A percentile compares a stretch with the other conserved stretches of the same genome.
These are phyloP conservation scores for Urtica urens DNA, from an alignment of 306 rosid genomes.

Conservation along the genomic window DNA sequence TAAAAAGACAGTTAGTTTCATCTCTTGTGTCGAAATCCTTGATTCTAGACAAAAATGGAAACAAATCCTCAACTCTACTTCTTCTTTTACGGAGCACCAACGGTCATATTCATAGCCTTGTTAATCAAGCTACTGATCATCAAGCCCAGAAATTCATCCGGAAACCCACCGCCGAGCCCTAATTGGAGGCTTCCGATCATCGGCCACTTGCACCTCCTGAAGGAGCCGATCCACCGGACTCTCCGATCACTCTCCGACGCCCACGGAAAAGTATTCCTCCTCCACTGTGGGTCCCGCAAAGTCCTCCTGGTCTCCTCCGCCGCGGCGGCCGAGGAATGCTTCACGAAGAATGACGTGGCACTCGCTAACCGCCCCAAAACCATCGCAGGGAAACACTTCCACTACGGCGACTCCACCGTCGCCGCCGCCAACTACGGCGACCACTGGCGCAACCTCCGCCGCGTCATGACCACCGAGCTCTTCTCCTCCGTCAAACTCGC, in stretches of 20 bases:
- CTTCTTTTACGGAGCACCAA: not conserved
- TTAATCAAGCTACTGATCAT: not conserved
- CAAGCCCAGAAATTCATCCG: not conserved
- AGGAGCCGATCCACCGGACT: conserved; percentile 18
- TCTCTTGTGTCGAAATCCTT: not conserved
- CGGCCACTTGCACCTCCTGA: conserved; percentile 38
- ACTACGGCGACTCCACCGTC: conserved; percentile 12
- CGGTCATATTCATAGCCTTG: not conserved
- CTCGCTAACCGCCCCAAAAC: conserved; percentile 28
- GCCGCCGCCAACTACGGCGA: conserved; percentile 18
- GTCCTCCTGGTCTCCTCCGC: conserved; percentile 31
- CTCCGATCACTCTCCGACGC: conserved; percentile 13
- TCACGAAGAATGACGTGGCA: conserved; percentile 21
- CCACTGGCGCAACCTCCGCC: conserved; percentile 25
- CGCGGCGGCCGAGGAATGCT: conserved; percentile 26
- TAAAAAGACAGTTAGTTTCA: no score
- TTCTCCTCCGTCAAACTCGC: conserved; percentile 17
- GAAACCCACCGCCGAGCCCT: conserved; percentile 30
- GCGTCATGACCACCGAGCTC: conserved; percentile 12
- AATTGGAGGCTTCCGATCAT: conserved; percentile 31
- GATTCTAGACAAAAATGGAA: not conserved
- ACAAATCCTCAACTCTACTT: not conserved
- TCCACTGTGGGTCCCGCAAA: conserved; percentile 19
- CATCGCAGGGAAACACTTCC: conserved; percentile 12
- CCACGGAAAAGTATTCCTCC: conserved; percentile 21